A percentile compares a stretch with the other conserved stretches of the same genome.
These are phyloP conservation scores for Obelidium mucronatum DNA, from an alignment of 192 early-diverging fungal genomes.

Conservation along the genomic window DNA sequence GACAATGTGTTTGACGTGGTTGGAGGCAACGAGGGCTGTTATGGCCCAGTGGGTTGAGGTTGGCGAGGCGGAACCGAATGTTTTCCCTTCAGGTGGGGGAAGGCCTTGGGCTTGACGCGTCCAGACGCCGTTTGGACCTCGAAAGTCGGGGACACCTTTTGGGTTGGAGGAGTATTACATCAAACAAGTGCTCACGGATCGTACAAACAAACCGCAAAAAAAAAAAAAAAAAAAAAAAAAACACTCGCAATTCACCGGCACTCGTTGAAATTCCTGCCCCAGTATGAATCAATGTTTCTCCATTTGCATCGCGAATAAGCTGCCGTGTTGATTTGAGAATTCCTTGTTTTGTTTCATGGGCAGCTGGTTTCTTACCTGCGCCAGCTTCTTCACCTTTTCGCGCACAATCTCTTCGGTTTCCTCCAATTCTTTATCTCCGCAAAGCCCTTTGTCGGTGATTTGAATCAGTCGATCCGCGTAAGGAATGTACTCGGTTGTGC, in stretches of 20 bases:
- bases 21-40: background rate
- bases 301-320: background rate
- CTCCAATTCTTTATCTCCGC: conserved; percentile 6
- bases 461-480: conserved; percentile 13
- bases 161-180: background rate
- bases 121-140: conserved; percentile 31
- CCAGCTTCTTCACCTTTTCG: conserved; percentile 11
- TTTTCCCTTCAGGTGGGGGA: background rate
- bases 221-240: background rate
- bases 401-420: background rate
- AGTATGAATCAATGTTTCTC: conserved; percentile 4
- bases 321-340: background rate
- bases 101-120: background rate
- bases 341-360: background rate
- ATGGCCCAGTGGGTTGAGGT: conserved; percentile 18
- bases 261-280: conserved; percentile 13
- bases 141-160: conserved; percentile 22
- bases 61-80: background rate
- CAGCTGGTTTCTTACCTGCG: background rate
- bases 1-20: background rate
- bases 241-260: background rate
- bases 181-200: too few relatives aligned
- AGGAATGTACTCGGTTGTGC: too few relatives aligned
- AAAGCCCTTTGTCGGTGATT: conserved; percentile 24
- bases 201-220: too few relatives aligned